A percentile compares a stretch with the other conserved stretches of the same genome.
Evolutionary conservation across 257 asterid species (phyloP).

Genomic region (Solanum habrochaites): DNA sequence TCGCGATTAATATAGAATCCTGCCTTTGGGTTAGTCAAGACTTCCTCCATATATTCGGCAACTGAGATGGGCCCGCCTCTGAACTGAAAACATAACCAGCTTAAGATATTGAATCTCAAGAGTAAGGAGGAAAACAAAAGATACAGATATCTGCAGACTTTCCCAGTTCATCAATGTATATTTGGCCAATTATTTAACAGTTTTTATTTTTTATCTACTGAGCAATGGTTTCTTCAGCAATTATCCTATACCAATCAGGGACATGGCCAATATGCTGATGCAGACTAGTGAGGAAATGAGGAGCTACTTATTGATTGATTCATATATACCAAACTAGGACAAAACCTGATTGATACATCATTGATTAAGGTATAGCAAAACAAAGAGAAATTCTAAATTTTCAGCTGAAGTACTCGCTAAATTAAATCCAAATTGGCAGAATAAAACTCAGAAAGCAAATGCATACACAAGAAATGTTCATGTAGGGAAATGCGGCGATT

Average conservation of each 20-base stretch:
- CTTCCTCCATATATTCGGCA: slow-evolving; percentile 98
- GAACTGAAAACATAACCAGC: slow-evolving; percentile 32
- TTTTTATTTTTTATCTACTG: neutral
- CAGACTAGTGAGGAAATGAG: neutral
- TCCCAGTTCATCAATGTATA: neutral
- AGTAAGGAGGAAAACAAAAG: neutral
- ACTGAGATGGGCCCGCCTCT: slow-evolving; percentile 97
- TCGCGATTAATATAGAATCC: slow-evolving; percentile 92
- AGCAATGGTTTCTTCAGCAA: neutral
- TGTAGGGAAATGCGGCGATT: neutral
- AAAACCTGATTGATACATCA: neutral
- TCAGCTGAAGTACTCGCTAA: neutral
- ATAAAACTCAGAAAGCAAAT: neutral
- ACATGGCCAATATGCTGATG: neutral
- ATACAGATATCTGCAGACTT: neutral
- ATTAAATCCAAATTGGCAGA: neutral
- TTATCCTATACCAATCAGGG: neutral
- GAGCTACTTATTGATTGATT: neutral
- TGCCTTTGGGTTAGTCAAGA: slow-evolving; percentile 77
- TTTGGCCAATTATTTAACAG: neutral
- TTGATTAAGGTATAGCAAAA: neutral
- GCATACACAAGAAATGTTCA: neutral
- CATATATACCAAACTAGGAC: neutral
- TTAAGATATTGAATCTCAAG: neutral
- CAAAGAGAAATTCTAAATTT: neutral